A percentile compares a stretch with the other conserved stretches of the same genome.
Conservation (phyloP, 2,329 filamentous ascomycete species). For the Aspergillus phoenicis region DNA sequence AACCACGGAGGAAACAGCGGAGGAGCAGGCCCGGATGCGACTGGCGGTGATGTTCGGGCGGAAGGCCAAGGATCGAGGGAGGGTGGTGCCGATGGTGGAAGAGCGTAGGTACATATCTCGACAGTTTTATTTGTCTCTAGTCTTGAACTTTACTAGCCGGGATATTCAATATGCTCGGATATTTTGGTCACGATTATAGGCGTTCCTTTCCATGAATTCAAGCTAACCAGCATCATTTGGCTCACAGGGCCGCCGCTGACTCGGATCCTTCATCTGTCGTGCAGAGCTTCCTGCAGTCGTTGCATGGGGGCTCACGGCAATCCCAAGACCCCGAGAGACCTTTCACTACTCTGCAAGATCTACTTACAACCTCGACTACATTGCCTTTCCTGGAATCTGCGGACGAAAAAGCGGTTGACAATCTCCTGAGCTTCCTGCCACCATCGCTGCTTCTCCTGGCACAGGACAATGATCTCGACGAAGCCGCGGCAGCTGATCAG, state of each 20-base stretch:
- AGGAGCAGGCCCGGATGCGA: slow-evolving; percentile 82
- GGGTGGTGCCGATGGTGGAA: slow-evolving; percentile 91
- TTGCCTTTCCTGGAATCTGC: slow-evolving; percentile 73
- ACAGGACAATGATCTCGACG: slow-evolving; percentile 64
- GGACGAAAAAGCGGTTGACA: slow-evolving; percentile 67
- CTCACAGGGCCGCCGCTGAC: slow-evolving; percentile 60
- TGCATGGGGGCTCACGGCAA: slow-evolving; percentile 61
- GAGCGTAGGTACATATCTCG: slow-evolving; percentile 88
- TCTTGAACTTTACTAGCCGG: slow-evolving; percentile 10
- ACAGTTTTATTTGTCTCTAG: slow-evolving; percentile 16
- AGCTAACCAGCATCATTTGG: slow-evolving; percentile 42
- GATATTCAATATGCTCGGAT: neutral
- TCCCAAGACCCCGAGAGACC: slow-evolving; percentile 59
- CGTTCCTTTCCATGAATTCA: slow-evolving; percentile 4
- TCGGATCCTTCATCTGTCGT: slow-evolving; percentile 77
- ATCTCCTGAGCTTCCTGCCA: slow-evolving; percentile 76
- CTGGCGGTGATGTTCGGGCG: slow-evolving; percentile 86
- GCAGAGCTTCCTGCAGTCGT: slow-evolving; percentile 83
- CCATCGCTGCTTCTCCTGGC: slow-evolving; percentile 75
- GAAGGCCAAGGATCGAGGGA: slow-evolving; percentile 87
- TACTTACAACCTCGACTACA: slow-evolving; percentile 76
- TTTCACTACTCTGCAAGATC: slow-evolving; percentile 83
- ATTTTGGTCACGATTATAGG: neutral
- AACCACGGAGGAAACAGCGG: slow-evolving; percentile 67
- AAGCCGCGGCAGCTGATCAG: slow-evolving; percentile 66